A percentile compares a stretch with the other conserved stretches of the same genome.
These are phyloP conservation scores for Pythium guiyangense DNA, from an alignment of 352 stramenopile species.

Conservation along the genomic window DNA sequence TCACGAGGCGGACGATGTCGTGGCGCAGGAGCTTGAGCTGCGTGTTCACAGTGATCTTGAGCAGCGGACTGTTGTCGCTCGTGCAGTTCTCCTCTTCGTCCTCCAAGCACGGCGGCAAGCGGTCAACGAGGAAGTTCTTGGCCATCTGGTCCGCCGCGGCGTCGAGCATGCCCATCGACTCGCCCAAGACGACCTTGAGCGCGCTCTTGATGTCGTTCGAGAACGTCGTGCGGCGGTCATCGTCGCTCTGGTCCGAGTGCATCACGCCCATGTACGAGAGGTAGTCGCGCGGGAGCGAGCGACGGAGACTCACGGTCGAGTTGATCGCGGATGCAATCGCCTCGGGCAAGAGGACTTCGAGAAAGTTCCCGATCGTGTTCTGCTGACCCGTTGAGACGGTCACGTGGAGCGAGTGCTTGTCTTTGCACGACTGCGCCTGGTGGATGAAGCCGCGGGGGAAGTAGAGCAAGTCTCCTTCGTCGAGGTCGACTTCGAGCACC, in stretches of 20 bases:
- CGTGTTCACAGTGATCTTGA: constrained; percentile 80
- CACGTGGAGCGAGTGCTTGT: constrained; percentile 81
- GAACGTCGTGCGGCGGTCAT: constrained; percentile 43
- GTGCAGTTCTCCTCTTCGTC: constrained; percentile 80
- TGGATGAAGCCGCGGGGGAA: constrained; percentile 89
- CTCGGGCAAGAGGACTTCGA: constrained; percentile 60
- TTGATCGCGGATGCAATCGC: constrained; percentile 55
- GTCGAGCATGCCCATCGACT: constrained; percentile 72
- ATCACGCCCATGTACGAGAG: constrained; percentile 88
- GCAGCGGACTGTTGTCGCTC: constrained; percentile 64
- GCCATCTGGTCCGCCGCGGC: constrained; percentile 77
- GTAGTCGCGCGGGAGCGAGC: constrained; percentile 83
- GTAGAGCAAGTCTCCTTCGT: constrained; percentile 88
- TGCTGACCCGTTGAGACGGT: constrained; percentile 88
- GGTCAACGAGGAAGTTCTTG: constrained; percentile 75
- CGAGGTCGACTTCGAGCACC: constrained; percentile 73
- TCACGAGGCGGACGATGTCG: constrained; percentile 62
- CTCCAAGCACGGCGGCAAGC: constrained; percentile 64
- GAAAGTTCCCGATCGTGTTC: constrained; percentile 77
- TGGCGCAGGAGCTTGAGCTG: constrained; percentile 69
- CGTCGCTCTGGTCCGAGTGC: constrained; percentile 62
- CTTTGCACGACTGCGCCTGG: constrained; percentile 55
- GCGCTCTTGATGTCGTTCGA: constrained; percentile 44
- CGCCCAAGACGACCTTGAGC: constrained; percentile 54
- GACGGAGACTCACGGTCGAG: constrained; percentile 51